These are phyloP conservation scores for Nannochloropsis salina DNA, from an alignment of 108 stramenopile genomes.

Conservation along the genomic window DNA sequence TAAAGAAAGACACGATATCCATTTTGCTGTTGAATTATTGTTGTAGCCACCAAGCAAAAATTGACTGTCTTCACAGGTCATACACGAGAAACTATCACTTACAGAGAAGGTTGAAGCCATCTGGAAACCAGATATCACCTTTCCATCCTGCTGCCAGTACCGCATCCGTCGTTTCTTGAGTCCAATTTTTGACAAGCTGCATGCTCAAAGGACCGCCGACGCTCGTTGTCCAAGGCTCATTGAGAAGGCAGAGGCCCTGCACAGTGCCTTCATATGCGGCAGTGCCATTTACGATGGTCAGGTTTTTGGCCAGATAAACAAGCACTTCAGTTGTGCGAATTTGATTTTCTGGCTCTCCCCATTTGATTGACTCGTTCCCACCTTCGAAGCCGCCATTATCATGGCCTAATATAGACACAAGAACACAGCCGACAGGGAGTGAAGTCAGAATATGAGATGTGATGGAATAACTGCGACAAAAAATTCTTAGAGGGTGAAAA, in stretches of 20 bases:
- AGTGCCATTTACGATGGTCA: slow-evolving; percentile 18
- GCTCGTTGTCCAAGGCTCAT: slow-evolving; percentile 64
- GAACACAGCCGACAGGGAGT: slow-evolving; percentile 24
- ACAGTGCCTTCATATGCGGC: slow-evolving; percentile 59
- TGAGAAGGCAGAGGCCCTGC: slow-evolving; percentile 66
- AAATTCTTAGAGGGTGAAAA: no score
- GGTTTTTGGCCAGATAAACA: slow-evolving; percentile 50
- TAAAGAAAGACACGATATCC: no score
- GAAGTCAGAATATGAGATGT: not conserved
- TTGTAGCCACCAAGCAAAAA: no score
- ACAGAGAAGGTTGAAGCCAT: slow-evolving; percentile 17
- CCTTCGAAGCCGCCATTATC: slow-evolving; percentile 19
- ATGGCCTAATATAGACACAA: not conserved
- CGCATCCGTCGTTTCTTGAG: slow-evolving; percentile 7
- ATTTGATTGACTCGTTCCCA: slow-evolving; percentile 24
- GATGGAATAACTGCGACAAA: not conserved
- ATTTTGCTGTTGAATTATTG: no score
- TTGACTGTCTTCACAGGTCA: no score
- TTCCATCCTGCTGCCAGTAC: not conserved
- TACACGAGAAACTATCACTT: not conserved
- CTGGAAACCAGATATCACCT: slow-evolving; percentile 1
- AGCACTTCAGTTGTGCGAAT: slow-evolving; percentile 57
- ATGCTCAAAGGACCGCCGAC: slow-evolving; percentile 18
- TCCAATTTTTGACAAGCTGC: slow-evolving; percentile 15
- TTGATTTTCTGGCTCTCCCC: slow-evolving; percentile 51